Conservation (phyloP, 352 stramenopile genomes). For the Phytophthora capsici region DNA sequence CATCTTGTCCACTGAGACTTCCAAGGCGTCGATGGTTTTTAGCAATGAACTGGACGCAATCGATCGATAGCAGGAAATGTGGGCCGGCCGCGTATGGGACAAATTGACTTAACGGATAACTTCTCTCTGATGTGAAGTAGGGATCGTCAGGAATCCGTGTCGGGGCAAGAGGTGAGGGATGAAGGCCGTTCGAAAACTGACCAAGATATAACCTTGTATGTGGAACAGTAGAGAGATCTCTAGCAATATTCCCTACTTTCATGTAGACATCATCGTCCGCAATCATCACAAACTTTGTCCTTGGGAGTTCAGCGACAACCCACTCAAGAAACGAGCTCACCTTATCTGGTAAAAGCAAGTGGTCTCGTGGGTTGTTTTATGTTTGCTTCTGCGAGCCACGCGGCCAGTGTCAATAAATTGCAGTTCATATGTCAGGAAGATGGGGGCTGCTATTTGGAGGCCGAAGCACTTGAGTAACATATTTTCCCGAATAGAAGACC, state of each 20-base stretch:
- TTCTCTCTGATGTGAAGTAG: slow-evolving; percentile 5
- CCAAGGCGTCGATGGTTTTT: slow-evolving; percentile 35
- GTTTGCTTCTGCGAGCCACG: too few relatives aligned
- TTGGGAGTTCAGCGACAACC: background rate
- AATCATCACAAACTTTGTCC: slow-evolving; percentile 48
- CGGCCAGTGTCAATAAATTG: too few relatives aligned
- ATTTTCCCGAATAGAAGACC: too few relatives aligned
- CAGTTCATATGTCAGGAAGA: too few relatives aligned
- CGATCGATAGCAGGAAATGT: slow-evolving; percentile 53
- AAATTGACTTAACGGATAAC: slow-evolving; percentile 38
- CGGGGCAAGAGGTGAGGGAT: slow-evolving; percentile 32
- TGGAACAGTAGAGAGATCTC: background rate
- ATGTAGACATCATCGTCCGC: slow-evolving; percentile 61
- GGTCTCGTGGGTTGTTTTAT: too few relatives aligned
- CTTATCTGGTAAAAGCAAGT: slow-evolving; percentile 52
- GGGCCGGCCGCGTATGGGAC: slow-evolving; percentile 42
- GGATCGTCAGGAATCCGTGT: slow-evolving; percentile 5
- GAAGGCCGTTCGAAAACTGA: background rate
- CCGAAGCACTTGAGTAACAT: too few relatives aligned
- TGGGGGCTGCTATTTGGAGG: too few relatives aligned
- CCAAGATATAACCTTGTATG: slow-evolving; percentile 22
- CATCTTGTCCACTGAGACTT: slow-evolving; percentile 46
- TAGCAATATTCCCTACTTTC: slow-evolving; percentile 9
- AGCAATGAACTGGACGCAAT: slow-evolving; percentile 50
- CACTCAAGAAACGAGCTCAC: slow-evolving; percentile 29